Percentiles rank a stretch among this genome's conserved stretches.
Evolutionary conservation across 192 early-diverging fungal species (phyloP).

Genomic region (Backusella tarrabulga): DNA sequence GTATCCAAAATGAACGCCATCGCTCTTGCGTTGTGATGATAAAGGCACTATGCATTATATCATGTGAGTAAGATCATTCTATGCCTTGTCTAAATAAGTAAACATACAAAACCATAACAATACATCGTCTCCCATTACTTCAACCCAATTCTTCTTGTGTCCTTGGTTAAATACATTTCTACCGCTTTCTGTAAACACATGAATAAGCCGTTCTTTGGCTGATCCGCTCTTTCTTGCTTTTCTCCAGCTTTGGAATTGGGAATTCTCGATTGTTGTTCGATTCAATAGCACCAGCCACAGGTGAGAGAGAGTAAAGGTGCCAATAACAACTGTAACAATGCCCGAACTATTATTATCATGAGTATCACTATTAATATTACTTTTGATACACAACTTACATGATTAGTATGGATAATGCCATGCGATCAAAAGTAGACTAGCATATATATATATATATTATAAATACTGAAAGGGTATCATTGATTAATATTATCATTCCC

Average conservation of each 20-base stretch:
- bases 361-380: neutral
- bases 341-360: slow-evolving; percentile 4
- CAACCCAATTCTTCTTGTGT: slow-evolving; percentile 43
- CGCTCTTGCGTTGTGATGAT: neutral
- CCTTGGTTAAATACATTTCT: slow-evolving; percentile 46
- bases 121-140: slow-evolving; percentile 46
- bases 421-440: slow-evolving; percentile 35
- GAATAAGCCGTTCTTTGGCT: slow-evolving; percentile 16
- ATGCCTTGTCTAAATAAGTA: neutral
- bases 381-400: slow-evolving; percentile 16
- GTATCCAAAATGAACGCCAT: slow-evolving; percentile 16
- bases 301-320: slow-evolving; percentile 23
- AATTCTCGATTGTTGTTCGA: slow-evolving; percentile 29
- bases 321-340: slow-evolving; percentile 14
- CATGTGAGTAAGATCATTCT: neutral
- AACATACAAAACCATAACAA: slow-evolving; percentile 54
- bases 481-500: neutral
- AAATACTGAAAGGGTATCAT: no score
- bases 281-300: slow-evolving; percentile 14
- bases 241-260: slow-evolving; percentile 12
- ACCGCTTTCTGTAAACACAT: slow-evolving; percentile 26
- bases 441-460: neutral
- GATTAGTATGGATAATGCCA: slow-evolving; percentile 17
- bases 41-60: slow-evolving; percentile 3
- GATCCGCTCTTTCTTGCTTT: neutral